phyloP scores from a whole-genome alignment of 78 protist genomes.

The Chrysochromulina parva region DNA sequence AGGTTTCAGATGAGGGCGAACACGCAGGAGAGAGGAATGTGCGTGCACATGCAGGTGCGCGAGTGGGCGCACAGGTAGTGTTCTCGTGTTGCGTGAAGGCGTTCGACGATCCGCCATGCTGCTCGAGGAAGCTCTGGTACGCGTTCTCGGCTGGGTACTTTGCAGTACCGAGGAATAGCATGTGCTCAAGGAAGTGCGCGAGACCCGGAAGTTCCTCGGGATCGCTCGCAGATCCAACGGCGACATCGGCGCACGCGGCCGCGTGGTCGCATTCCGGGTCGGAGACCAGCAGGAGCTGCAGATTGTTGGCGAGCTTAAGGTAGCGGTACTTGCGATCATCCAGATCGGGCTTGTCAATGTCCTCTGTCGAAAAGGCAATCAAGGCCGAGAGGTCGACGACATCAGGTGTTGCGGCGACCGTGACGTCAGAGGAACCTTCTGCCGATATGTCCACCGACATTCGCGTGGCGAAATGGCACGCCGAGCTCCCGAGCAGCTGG shows the following conservation, averaged over 20 bases:
- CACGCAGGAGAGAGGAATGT: too few species aligned
- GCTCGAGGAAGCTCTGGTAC: conserved; percentile 50
- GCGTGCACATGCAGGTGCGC: too few species aligned
- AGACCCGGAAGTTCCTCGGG: conserved; percentile 68
- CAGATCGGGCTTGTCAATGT: background rate
- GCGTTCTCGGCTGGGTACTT: conserved; percentile 65
- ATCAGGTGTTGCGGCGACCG: too few species aligned
- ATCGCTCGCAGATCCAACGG: conserved; percentile 31
- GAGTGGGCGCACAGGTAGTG: conserved; percentile 50
- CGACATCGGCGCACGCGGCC: conserved; percentile 34
- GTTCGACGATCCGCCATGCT: conserved; percentile 73
- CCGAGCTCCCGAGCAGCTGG: too few species aligned
- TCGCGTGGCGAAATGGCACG: too few species aligned
- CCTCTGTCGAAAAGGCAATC: background rate
- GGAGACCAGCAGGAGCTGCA: background rate
- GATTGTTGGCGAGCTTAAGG: background rate
- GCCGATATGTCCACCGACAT: too few species aligned
- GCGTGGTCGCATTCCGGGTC: conserved; percentile 34
- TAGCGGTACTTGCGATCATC: conserved; percentile 9
- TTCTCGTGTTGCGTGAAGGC: conserved; percentile 69
- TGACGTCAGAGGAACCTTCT: too few species aligned
- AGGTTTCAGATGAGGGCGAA: too few species aligned
- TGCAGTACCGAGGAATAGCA: conserved; percentile 78
- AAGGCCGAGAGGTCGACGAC: too few species aligned
- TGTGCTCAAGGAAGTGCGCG: conserved; percentile 83